phyloP scores from a whole-genome alignment of 2,329 filamentous ascomycete species.

The Penicillium sp. region DNA sequence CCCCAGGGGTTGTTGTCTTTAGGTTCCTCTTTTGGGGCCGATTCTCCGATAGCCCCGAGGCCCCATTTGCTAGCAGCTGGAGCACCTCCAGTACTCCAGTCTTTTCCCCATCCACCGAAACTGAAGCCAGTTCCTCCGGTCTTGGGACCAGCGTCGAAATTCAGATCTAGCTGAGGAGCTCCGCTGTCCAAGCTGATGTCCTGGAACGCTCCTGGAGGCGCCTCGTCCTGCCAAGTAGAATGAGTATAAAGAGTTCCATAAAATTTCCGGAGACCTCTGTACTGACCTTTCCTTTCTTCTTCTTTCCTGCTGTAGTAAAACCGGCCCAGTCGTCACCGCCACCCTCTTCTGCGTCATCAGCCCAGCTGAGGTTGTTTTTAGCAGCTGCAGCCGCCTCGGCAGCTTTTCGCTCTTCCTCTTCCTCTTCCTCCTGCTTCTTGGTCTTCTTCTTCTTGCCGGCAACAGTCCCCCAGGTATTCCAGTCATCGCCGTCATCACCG shows the following conservation, averaged over 20 bases:
- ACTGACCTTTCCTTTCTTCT: slow-evolving; percentile 61
- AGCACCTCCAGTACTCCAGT: slow-evolving; percentile 52
- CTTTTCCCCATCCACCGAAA: slow-evolving; percentile 64
- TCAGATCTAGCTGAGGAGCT: slow-evolving; percentile 61
- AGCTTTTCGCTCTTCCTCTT: slow-evolving; percentile 38
- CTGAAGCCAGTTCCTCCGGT: slow-evolving; percentile 44
- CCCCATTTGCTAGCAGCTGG: slow-evolving; percentile 43
- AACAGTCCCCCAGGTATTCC: slow-evolving; percentile 36
- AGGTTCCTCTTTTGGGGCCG: slow-evolving; percentile 34
- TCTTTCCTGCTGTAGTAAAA: slow-evolving; percentile 54
- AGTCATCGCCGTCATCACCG: slow-evolving; percentile 47
- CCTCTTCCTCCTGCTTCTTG: slow-evolving; percentile 38
- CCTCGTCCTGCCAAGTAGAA: slow-evolving; percentile 34
- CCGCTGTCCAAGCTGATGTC: slow-evolving; percentile 69
- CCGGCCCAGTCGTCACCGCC: slow-evolving; percentile 57
- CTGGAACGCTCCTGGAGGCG: slow-evolving; percentile 60
- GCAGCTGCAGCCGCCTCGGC: slow-evolving; percentile 36
- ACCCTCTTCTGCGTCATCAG: slow-evolving; percentile 48
- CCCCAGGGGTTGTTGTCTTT: slow-evolving; percentile 49
- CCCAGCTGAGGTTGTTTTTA: slow-evolving; percentile 48
- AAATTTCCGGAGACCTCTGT: background rate
- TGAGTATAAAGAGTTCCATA: background rate
- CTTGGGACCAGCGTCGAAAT: slow-evolving; percentile 54
- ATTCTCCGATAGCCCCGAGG: slow-evolving; percentile 45
- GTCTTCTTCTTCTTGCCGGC: slow-evolving; percentile 37